Evolutionary conservation across 164 flowering plant genomes (phyloP).

Genomic region (Malania oleifera): DNA sequence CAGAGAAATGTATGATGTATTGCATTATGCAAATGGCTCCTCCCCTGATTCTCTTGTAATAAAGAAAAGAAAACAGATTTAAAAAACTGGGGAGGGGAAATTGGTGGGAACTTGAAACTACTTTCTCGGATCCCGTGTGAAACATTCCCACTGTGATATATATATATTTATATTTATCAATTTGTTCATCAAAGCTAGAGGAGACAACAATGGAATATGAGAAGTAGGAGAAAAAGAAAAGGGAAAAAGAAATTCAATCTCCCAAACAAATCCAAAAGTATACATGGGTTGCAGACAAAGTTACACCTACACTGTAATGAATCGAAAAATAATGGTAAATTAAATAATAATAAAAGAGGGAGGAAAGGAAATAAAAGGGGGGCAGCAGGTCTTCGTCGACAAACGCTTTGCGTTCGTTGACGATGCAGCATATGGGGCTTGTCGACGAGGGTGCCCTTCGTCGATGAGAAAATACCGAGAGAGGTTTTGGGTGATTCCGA

Average conservation of each 20-base stretch:
- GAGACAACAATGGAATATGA: constrained; percentile 46
- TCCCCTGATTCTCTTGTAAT: too few species aligned
- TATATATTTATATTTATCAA: constrained; percentile 7
- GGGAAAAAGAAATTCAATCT: constrained; percentile 23
- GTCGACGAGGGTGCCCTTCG: too few species aligned
- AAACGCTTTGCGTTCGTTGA: too few species aligned
- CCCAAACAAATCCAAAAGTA: constrained; percentile 22
- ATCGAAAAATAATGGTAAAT: too few species aligned
- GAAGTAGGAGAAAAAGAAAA: constrained; percentile 27
- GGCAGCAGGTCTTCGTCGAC: too few species aligned
- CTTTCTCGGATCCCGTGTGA: constrained; percentile 53
- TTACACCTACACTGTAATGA: constrained; percentile 1
- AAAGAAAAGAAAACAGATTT: neutral
- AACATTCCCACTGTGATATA: constrained; percentile 14
- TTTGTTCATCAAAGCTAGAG: constrained; percentile 28
- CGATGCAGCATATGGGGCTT: too few species aligned
- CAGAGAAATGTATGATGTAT: too few species aligned
- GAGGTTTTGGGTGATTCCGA: too few species aligned
- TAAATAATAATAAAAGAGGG: too few species aligned
- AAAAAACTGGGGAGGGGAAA: neutral
- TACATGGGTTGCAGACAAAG: constrained; percentile 18
- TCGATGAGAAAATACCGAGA: too few species aligned
- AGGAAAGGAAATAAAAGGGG: too few species aligned
- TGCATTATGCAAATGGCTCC: too few species aligned
- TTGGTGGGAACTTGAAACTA: constrained; percentile 31